phyloP scores from a whole-genome alignment of 306 rosid genomes.

The Sphenostylis stenocarpa region DNA sequence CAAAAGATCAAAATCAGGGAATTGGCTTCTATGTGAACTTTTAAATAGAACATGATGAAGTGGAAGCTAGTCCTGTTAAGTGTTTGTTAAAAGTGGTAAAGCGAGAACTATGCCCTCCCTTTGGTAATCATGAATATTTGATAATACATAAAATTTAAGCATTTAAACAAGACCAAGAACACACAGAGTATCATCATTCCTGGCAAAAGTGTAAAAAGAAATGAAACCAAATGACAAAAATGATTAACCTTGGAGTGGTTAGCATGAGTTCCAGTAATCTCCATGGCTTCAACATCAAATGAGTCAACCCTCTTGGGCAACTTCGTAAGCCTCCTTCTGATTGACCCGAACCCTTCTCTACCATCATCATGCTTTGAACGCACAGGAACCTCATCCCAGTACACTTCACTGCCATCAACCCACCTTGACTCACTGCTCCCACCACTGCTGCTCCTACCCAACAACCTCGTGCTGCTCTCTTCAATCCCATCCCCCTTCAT shows the following conservation, averaged over 20 bases:
- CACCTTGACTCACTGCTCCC: slow-evolving; percentile 67
- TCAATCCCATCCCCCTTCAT: slow-evolving; percentile 70
- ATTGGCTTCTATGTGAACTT: slow-evolving; percentile 3
- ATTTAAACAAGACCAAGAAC: not conserved
- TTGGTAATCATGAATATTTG: not conserved
- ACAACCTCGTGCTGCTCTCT: slow-evolving; percentile 64
- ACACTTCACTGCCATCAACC: slow-evolving; percentile 92
- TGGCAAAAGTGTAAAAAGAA: not conserved
- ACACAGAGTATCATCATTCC: not conserved
- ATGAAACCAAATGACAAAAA: not conserved
- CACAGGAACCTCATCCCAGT: slow-evolving; percentile 57
- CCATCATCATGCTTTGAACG: slow-evolving; percentile 49
- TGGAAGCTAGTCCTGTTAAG: not conserved
- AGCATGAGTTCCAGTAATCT: slow-evolving; percentile 61
- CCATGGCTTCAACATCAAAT: slow-evolving; percentile 91
- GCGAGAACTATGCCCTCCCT: not conserved
- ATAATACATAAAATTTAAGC: not conserved
- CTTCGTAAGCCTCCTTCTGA: slow-evolving; percentile 79
- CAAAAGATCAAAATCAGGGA: slow-evolving; percentile 22
- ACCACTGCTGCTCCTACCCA: slow-evolving; percentile 39
- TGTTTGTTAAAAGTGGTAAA: not conserved
- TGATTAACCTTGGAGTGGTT: slow-evolving; percentile 55
- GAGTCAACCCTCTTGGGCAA: slow-evolving; percentile 85
- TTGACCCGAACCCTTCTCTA: slow-evolving; percentile 59
- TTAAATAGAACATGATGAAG: not conserved